A percentile compares a stretch with the other conserved stretches of the same genome.
phyloP scores from a whole-genome alignment of 352 stramenopile species.

The Phytopythium vexans region DNA sequence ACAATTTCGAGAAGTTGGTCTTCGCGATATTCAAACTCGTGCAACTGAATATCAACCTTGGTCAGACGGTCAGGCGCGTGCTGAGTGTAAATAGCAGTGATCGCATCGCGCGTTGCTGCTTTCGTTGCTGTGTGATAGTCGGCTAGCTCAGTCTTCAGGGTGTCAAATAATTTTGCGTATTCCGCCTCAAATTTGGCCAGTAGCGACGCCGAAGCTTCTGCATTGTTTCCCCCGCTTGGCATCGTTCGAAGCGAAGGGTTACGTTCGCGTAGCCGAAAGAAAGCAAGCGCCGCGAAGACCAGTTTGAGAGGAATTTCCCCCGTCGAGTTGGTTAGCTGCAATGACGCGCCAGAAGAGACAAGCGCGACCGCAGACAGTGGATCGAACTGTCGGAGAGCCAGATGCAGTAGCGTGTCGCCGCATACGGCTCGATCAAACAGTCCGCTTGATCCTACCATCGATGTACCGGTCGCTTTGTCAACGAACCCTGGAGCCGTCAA shows the following conservation, averaged over 20 bases:
- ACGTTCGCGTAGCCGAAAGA: slow-evolving; percentile 20
- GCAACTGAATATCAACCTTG: slow-evolving; percentile 50
- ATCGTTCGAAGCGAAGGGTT: slow-evolving; percentile 1
- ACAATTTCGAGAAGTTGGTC: slow-evolving; percentile 30
- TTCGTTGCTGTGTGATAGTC: slow-evolving; percentile 27
- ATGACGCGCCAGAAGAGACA: slow-evolving; percentile 24
- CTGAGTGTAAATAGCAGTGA: slow-evolving; percentile 38
- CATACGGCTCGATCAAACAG: slow-evolving; percentile 35
- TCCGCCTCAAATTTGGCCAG: slow-evolving; percentile 12
- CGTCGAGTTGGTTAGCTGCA: slow-evolving; percentile 21
- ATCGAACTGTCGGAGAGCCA: slow-evolving; percentile 46
- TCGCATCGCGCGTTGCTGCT: slow-evolving; percentile 13
- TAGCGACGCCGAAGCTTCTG: neutral
- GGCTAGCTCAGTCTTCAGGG: slow-evolving; percentile 19
- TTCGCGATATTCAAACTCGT: slow-evolving; percentile 51
- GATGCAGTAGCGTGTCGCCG: slow-evolving; percentile 51
- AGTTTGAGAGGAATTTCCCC: slow-evolving; percentile 32
- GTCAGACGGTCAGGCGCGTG: slow-evolving; percentile 46
- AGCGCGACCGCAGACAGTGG: slow-evolving; percentile 27
- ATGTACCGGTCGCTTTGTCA: slow-evolving; percentile 11
- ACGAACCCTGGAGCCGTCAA: slow-evolving; percentile 44
- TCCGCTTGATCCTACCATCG: slow-evolving; percentile 3
- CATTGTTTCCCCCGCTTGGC: neutral
- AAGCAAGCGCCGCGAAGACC: slow-evolving; percentile 27
- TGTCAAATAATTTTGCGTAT: slow-evolving; percentile 33